Evolutionary conservation across 2,329 filamentous ascomycete species (phyloP), one percentile per base, ranked within the genome.

Genomic region (Setomelanomma holmii): DNA sequence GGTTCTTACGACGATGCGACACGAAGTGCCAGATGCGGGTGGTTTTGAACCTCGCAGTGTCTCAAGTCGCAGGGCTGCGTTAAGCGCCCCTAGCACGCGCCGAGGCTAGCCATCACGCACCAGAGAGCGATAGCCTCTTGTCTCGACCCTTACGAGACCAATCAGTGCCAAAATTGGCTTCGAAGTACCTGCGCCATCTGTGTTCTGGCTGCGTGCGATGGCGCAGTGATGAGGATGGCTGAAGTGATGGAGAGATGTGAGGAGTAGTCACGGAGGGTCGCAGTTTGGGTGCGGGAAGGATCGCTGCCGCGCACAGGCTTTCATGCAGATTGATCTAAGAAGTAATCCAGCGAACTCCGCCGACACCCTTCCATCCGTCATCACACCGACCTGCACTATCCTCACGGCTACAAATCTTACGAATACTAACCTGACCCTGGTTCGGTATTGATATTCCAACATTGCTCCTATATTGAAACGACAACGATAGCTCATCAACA

Each of bases 1-100:
- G 39, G 56, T 59, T 66, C 61, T 58, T 62, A 69, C 67, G 55
- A 49, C 49, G 34, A 54, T 71, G 67, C 66, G 64, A 72, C 68
- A 54, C 56, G 55, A 38, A 61, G 23, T 65, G 67, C 63, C 60
- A 50, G 64, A 68, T 61, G 53, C 55, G 53, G 52, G 49, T 55
- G 45, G 40, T 54, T 61, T 51, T 67, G 66, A 69, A 62, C 57
- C 66, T 56, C 50, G 47, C 42, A 38, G 54, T 61, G 65, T 69
- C 55, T 68, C 67, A 66, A 45, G 53, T 61, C 53, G 55, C 22
- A 53, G 42, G 56, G 53, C 48, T 52, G 51, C 52, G 46, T 63
- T 61, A 63, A 60, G 62, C 58, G 58, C 62, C 61, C 49, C 61
- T 62, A 61, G 43, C 53, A 44, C 42, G 51, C 55, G 55, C 53